phyloP scores from a whole-genome alignment of 768 basidiomycete genomes.

The Megacollybia marginata region DNA sequence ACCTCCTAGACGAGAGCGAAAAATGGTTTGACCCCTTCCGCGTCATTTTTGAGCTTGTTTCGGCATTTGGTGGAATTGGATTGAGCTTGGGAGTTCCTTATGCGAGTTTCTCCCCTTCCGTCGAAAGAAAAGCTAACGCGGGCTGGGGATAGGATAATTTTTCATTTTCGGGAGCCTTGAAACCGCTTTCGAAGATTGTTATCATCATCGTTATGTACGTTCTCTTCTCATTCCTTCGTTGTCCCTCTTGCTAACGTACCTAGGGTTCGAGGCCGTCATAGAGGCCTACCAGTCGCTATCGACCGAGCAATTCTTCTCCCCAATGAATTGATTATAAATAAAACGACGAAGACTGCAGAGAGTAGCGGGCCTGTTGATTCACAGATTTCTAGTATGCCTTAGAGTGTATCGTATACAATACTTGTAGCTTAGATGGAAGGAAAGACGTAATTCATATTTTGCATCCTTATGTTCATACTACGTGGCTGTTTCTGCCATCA shows the following conservation, averaged over 20 bases:
- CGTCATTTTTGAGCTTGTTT: slow-evolving; percentile 57
- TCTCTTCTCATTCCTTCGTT: background rate
- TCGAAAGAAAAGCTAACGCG: background rate
- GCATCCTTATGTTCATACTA: too few species aligned
- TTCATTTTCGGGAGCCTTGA: slow-evolving; percentile 56
- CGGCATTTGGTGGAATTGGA: slow-evolving; percentile 64
- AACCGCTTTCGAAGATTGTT: slow-evolving; percentile 63
- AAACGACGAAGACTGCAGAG: background rate
- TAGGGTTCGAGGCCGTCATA: slow-evolving; percentile 64
- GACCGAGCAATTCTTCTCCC: slow-evolving; percentile 40
- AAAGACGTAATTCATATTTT: too few species aligned
- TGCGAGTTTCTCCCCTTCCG: slow-evolving; percentile 17
- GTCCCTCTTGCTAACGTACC: background rate
- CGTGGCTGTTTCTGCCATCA: too few species aligned
- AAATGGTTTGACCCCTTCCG: slow-evolving; percentile 59
- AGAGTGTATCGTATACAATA: too few species aligned
- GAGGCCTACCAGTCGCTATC: slow-evolving; percentile 62
- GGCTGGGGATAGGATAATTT: slow-evolving; percentile 38
- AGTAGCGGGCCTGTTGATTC: slow-evolving; percentile 14
- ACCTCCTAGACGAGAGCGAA: slow-evolving; percentile 45
- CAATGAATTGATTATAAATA: slow-evolving; percentile 8
- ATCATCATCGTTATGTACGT: slow-evolving; percentile 62
- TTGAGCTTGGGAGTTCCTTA: slow-evolving; percentile 56
- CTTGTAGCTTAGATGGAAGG: too few species aligned
- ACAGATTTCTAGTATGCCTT: too few species aligned